Base-by-base conservation (phyloP, 768 basidiomycete genomes). In the Phanerochaete carnosa region DNA sequence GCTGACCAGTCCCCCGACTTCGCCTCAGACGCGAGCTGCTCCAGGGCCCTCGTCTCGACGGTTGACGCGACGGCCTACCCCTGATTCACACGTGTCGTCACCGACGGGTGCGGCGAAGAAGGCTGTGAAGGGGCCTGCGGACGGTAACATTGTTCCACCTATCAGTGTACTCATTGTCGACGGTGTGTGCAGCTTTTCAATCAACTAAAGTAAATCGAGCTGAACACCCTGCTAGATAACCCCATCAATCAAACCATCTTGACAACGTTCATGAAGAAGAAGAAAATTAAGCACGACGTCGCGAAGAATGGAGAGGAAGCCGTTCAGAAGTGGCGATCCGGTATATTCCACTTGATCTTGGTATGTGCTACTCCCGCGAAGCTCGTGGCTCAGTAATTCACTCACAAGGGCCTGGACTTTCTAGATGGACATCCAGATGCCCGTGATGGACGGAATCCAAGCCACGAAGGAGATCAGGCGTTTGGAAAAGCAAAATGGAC, bases 371-470 rank as follows among this genome's bases (percentile, higher is more conserved):
- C 35, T 58, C 45, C 57, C 47, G 55, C 57, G 9, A 47, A 25
- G 35, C 30, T 62, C 26, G 13, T 23, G 26, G 12, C 1, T 57
- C 19, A 8, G 22, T 37, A 23, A 26, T 23, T n/a, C 12, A 46
- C 43, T 29, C 45, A n/a, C 46, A 22, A 25, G 35, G n/a, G 39
- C 26, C 16, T 13, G 39, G 58, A 35, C 33, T 61, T 35, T 3
- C 65, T 19, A 98, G 96, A 99, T 99, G 97, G 97, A 99, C 77
- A 98, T 99, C 57, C 96, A 98, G 75, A 95, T 99, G 85, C 97
- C 97, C 9, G 88, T 98, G 66, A 98, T 97, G 92, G 94, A 96
- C 74, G 97, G 97, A 33, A 97, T 98, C 52, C 86, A 93, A 70
- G 97, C 97, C 7, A 99, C 97, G 3, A 95, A 94, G 68, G 92